Percentiles rank a stretch among this genome's conserved stretches.
Conservation (phyloP, 345 rosid genomes). For the Eucalyptus fibrosa region DNA sequence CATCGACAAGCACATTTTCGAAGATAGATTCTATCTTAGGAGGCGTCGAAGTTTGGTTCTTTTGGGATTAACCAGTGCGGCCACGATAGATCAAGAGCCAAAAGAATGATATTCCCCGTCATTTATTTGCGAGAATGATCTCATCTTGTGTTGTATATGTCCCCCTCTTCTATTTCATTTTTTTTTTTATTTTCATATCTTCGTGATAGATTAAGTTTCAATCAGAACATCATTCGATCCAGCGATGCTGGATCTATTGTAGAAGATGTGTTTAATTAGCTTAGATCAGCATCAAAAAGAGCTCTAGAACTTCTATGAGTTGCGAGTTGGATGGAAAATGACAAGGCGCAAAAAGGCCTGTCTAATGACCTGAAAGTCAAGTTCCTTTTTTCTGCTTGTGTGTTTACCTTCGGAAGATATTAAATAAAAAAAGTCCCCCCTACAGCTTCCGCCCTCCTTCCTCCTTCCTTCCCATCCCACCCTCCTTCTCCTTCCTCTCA, state of each 20-base stretch:
- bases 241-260: not conserved
- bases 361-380: not conserved
- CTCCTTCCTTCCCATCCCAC: not conserved
- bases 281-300: not conserved
- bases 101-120: not conserved
- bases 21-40: not conserved
- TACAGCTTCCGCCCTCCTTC: not conserved
- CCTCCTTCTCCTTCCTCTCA: not conserved
- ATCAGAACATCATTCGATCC: not conserved
- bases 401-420: not conserved
- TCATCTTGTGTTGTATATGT: not conserved
- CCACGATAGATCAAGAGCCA: not conserved
- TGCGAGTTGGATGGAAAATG: not conserved
- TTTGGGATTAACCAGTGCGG: not conserved
- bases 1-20: not conserved
- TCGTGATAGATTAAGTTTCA: not conserved
- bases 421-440: not conserved
- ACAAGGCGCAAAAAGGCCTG: not conserved
- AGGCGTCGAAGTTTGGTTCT: not conserved
- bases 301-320: not conserved
- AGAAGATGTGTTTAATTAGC: not conserved
- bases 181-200: not conserved
- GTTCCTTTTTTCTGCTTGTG: not conserved
- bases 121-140: not conserved
- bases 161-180: not conserved